Evolutionary conservation across 352 stramenopile genomes (phyloP).

Genomic region (Phytopythium mirpurense): DNA sequence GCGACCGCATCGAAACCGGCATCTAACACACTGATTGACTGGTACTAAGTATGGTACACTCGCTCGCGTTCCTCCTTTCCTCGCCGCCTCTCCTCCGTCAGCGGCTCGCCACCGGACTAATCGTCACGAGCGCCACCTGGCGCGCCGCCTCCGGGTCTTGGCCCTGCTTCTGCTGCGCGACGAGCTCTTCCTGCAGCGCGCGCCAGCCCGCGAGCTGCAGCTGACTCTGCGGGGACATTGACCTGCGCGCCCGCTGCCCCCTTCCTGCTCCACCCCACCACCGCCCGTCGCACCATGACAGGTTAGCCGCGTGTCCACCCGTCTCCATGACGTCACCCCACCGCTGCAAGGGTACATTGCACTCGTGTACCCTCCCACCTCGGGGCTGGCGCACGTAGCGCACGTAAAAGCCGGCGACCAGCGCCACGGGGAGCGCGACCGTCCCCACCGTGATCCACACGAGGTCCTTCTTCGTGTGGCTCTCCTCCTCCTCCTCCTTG

Average conservation of each 20-base stretch:
- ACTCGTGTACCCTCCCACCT: constrained; percentile 8
- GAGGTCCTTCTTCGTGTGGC: neutral
- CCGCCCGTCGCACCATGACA: constrained; percentile 1
- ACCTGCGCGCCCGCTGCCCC: constrained; percentile 1
- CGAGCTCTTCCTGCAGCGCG: constrained; percentile 22
- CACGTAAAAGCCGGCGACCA: constrained; percentile 7
- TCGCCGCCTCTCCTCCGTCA: too few species aligned
- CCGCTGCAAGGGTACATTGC: too few species aligned
- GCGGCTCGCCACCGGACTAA: too few species aligned
- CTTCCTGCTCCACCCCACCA: constrained; percentile 9
- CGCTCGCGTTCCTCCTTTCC: too few species aligned
- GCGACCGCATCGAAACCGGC: too few species aligned
- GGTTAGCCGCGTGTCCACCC: neutral
- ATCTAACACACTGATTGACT: too few species aligned
- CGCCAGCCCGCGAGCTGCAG: constrained; percentile 29
- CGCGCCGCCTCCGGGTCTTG: neutral
- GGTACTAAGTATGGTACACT: too few species aligned
- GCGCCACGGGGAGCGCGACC: constrained; percentile 1
- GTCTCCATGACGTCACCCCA: neutral
- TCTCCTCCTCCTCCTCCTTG: neutral
- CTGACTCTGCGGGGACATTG: constrained; percentile 13
- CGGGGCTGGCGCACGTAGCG: constrained; percentile 18
- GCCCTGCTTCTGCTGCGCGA: constrained; percentile 23
- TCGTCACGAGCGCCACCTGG: neutral
- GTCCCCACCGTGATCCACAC: constrained; percentile 5